Evolutionary conservation across 148 eudicot genomes (phyloP).

Genomic region (Vaccinium corymbosum): DNA sequence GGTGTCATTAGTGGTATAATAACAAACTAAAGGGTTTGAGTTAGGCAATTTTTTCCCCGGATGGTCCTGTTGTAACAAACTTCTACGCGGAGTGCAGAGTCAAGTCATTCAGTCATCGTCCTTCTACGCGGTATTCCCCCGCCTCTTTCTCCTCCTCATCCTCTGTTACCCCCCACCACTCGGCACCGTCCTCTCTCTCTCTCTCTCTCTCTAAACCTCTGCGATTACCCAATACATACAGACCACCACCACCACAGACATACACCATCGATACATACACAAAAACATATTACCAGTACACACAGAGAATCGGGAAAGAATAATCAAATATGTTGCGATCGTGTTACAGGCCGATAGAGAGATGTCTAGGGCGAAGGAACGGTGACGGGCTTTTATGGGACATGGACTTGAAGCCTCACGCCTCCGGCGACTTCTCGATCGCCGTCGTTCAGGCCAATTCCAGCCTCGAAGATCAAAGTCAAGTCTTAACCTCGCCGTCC

Average conservation of each 20-base stretch:
- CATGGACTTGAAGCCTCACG: slow-evolving; percentile 75
- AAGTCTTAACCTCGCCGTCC: slow-evolving; percentile 65
- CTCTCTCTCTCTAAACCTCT: not conserved
- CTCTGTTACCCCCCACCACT: not conserved
- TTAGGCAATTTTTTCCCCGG: no score
- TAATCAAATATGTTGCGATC: slow-evolving; percentile 42
- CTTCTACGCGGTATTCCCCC: slow-evolving; percentile 1
- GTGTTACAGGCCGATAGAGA: slow-evolving; percentile 37
- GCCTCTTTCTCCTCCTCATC: not conserved
- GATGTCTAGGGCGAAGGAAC: slow-evolving; percentile 41
- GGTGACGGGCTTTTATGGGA: slow-evolving; percentile 76
- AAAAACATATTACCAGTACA: not conserved
- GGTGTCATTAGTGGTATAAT: no score
- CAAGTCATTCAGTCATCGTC: not conserved
- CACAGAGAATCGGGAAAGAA: not conserved
- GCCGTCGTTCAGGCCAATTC: slow-evolving; percentile 97
- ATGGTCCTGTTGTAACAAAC: not conserved
- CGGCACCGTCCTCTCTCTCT: not conserved
- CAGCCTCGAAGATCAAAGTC: slow-evolving; percentile 74
- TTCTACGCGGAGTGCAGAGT: not conserved
- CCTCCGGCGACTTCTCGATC: slow-evolving; percentile 80
- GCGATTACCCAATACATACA: not conserved
- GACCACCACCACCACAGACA: not conserved
- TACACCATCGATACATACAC: not conserved
- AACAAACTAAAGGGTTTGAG: no score